A percentile compares a stretch with the other conserved stretches of the same genome.
Evolutionary conservation across 2,329 filamentous ascomycete genomes (phyloP).

Genomic region (Scleromitrula shiraiana): DNA sequence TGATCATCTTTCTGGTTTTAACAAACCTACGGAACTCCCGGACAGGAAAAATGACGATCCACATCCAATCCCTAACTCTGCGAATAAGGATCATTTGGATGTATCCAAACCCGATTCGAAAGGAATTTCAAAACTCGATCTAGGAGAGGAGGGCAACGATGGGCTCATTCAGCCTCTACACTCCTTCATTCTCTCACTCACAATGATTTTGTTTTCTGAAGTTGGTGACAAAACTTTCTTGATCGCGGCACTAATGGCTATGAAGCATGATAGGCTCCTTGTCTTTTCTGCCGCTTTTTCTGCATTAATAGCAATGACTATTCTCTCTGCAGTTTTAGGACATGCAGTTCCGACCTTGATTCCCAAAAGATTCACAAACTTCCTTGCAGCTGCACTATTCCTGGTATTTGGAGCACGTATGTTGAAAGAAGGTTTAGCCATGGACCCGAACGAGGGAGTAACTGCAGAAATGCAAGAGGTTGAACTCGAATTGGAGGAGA

Average conservation of each 20-base stretch:
- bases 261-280: slow-evolving; percentile 89
- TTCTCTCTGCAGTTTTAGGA: slow-evolving; percentile 84
- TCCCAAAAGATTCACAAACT: slow-evolving; percentile 82
- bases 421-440: slow-evolving; percentile 76
- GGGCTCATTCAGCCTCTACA: slow-evolving; percentile 73
- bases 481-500: slow-evolving; percentile 86
- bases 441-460: slow-evolving; percentile 85
- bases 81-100: slow-evolving; percentile 56
- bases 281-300: slow-evolving; percentile 94
- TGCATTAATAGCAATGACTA: slow-evolving; percentile 87
- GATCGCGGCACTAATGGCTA: slow-evolving; percentile 95
- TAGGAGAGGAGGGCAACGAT: slow-evolving; percentile 38
- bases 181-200: slow-evolving; percentile 84
- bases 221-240: slow-evolving; percentile 98
- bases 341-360: slow-evolving; percentile 87
- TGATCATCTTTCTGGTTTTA: slow-evolving; percentile 39
- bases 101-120: slow-evolving; percentile 37
- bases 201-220: slow-evolving; percentile 96
- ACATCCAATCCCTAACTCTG: slow-evolving; percentile 58
- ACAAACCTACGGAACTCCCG: slow-evolving; percentile 78
- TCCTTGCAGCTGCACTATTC: slow-evolving; percentile 78
- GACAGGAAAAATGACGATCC: slow-evolving; percentile 68
- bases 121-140: slow-evolving; percentile 28
- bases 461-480: slow-evolving; percentile 98
- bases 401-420: slow-evolving; percentile 81